A percentile compares a stretch with the other conserved stretches of the same genome.
These are phyloP conservation scores for Fusarium poae DNA, from an alignment of 2,329 filamentous ascomycete genomes.

Conservation along the genomic window DNA sequence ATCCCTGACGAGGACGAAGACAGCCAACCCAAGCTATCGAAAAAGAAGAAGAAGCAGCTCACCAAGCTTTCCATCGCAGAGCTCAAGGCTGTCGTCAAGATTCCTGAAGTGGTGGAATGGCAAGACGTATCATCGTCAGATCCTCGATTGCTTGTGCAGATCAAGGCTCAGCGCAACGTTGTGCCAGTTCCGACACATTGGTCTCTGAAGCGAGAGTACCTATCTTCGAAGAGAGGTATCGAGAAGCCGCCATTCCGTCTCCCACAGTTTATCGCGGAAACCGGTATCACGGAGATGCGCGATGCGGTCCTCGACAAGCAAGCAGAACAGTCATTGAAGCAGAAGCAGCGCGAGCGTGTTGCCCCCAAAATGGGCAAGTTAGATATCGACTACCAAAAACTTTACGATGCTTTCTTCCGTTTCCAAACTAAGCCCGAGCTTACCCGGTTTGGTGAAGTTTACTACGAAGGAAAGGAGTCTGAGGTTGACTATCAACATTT, in stretches of 20 bases:
- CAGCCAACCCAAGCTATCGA: slow-evolving; percentile 80
- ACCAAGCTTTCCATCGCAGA: slow-evolving; percentile 96
- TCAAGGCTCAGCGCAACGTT: slow-evolving; percentile 95
- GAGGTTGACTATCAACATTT: slow-evolving; percentile 95
- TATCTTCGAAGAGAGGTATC: slow-evolving; percentile 96
- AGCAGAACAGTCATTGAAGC: slow-evolving; percentile 89
- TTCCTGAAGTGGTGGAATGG: slow-evolving; percentile 97
- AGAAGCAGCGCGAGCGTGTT: slow-evolving; percentile 94
- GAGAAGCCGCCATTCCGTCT: slow-evolving; percentile 94
- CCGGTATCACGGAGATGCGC: slow-evolving; percentile 97
- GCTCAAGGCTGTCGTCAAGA: slow-evolving; percentile 89
- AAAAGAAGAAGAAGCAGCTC: slow-evolving; percentile 92
- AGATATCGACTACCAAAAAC: slow-evolving; percentile 97
- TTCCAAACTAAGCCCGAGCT: slow-evolving; percentile 96
- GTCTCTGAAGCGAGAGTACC: slow-evolving; percentile 95
- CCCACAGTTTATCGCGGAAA: slow-evolving; percentile 97
- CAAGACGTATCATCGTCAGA: slow-evolving; percentile 93
- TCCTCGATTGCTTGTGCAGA: slow-evolving; percentile 88
- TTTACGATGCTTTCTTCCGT: slow-evolving; percentile 98
- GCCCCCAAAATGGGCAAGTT: slow-evolving; percentile 96
- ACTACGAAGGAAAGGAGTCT: slow-evolving; percentile 98
- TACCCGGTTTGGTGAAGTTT: slow-evolving; percentile 97
- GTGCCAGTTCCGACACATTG: slow-evolving; percentile 95
- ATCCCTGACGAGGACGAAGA: slow-evolving; percentile 88
- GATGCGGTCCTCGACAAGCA: slow-evolving; percentile 97